Conservation (phyloP, 2,329 filamentous ascomycete genomes). For the Neoscytalidium dimidiatum region DNA sequence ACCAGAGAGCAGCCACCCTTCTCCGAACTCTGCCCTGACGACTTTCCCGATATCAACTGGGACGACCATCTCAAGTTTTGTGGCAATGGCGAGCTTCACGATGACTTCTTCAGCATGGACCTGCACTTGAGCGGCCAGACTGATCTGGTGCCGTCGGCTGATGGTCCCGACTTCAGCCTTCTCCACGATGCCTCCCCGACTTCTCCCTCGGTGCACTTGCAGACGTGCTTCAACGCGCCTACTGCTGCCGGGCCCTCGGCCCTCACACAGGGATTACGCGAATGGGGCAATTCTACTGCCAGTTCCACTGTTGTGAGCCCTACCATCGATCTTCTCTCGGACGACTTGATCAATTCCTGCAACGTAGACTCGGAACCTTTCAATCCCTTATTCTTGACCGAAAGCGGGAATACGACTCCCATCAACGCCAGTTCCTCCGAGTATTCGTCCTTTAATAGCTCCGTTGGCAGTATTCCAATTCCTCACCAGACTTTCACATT, state of each 20-base stretch:
- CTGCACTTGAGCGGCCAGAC: neutral
- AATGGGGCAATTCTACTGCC: neutral
- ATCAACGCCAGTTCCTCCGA: neutral
- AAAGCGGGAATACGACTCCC: neutral
- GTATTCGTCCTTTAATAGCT: neutral
- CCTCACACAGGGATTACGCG: neutral
- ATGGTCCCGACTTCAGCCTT: neutral
- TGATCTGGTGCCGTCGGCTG: neutral
- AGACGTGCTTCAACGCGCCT: neutral
- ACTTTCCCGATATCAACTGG: neutral
- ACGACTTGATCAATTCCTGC: conserved; percentile 1
- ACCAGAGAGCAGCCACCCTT: neutral
- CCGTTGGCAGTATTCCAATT: conserved; percentile 16
- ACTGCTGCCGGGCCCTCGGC: neutral
- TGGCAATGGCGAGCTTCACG: neutral
- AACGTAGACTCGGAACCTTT: conserved; percentile 9
- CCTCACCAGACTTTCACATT: neutral
- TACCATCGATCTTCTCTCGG: neutral
- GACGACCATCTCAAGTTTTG: neutral
- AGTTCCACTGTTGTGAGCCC: neutral
- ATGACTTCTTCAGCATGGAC: neutral
- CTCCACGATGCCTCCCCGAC: conserved; percentile 1
- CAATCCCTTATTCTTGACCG: neutral
- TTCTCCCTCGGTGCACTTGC: conserved; percentile 2
- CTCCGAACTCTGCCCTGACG: neutral